Evolutionary conservation across 495 filamentous ascomycete genomes (phyloP).

Genomic region (Annulohypoxylon moriforme): DNA sequence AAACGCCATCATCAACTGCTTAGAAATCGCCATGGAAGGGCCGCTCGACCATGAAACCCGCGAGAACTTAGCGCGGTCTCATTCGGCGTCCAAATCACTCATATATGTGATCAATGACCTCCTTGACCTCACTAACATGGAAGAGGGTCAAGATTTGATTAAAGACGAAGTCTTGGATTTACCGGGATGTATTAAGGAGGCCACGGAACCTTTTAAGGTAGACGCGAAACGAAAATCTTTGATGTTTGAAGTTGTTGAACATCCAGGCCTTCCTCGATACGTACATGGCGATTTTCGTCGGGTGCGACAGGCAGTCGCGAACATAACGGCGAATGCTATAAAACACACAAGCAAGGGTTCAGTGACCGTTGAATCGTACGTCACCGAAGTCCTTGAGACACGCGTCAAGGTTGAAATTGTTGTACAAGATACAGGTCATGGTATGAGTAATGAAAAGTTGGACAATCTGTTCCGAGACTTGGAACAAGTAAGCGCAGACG

Average conservation of each 20-base stretch:
- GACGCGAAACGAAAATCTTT: constrained; percentile 83
- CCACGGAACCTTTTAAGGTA: constrained; percentile 75
- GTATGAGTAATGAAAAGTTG: constrained; percentile 77
- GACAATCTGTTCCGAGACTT: constrained; percentile 86
- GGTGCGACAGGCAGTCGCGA: constrained; percentile 82
- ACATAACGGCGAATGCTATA: constrained; percentile 87
- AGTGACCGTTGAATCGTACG: constrained; percentile 77
- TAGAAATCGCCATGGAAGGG: constrained; percentile 93
- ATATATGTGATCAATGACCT: constrained; percentile 98
- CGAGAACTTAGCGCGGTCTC: constrained; percentile 86
- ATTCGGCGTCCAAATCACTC: constrained; percentile 94
- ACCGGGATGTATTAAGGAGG: constrained; percentile 76
- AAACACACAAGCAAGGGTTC: constrained; percentile 79
- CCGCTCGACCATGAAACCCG: constrained; percentile 83
- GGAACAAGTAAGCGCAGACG: constrained; percentile 81
- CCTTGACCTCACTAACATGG: constrained; percentile 89
- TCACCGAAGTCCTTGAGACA: constrained; percentile 52
- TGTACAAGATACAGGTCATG: constrained; percentile 81
- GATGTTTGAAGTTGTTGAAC: constrained; percentile 71
- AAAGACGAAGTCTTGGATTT: constrained; percentile 87
- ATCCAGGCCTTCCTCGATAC: constrained; percentile 74
- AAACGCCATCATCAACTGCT: constrained; percentile 96
- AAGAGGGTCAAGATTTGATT: constrained; percentile 81
- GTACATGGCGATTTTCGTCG: constrained; percentile 85
- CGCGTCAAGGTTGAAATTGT: constrained; percentile 75